Base-by-base conservation (phyloP, 1,284 basidiomycete species). In the Phylloporus sp. region DNA sequence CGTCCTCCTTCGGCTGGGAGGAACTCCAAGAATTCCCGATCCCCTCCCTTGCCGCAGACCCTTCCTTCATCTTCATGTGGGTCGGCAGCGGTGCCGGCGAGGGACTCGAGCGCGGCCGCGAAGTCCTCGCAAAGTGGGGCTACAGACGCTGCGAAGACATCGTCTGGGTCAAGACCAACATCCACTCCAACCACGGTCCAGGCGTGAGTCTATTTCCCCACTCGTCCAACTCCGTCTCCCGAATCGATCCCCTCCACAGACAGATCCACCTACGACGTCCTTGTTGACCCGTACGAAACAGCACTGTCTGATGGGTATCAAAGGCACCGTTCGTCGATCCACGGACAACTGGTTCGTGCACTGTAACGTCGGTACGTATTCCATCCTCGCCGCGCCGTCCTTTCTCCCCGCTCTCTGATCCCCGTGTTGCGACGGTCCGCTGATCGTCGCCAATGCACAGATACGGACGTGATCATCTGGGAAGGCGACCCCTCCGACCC, bases 241-340 rank as follows among this genome's bases (percentile, higher is more conserved):
- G 40, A n/a, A n/a, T 40, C 29, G 46, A 67, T 56, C 39, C 31
- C 37, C 46, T 50, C 58, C 59, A 42, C 53, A 93, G 89, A 92
- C 89, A 47, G 92, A 94, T 74, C 86, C 90, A 2, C 92, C 92
- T 2, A 93, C 92, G 11, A 92, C 90, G 2, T 93, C 92, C 6
- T 78, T 98, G 32, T 83, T 98, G 55, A 94, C 92, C 12, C 85
- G 93, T 42, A 96, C 95, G 57, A 96, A 97, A 74, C 94, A 98
- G 72, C 97, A 99, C 74, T 98, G 96, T 78, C 81, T 98, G 51
- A 98, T 99, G 87, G 98, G 98, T n/a, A 99, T 99, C 69, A 88
- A 94, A 40, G 97, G 97, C 3, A 99, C 97, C 1, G 97, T 99
- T 4, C 88, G 96, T 22, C 85, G 97, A 31, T 96, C 94, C 26